These are phyloP conservation scores for Dendryphion nanum DNA, from an alignment of 2,329 filamentous ascomycete genomes.

Conservation along the genomic window DNA sequence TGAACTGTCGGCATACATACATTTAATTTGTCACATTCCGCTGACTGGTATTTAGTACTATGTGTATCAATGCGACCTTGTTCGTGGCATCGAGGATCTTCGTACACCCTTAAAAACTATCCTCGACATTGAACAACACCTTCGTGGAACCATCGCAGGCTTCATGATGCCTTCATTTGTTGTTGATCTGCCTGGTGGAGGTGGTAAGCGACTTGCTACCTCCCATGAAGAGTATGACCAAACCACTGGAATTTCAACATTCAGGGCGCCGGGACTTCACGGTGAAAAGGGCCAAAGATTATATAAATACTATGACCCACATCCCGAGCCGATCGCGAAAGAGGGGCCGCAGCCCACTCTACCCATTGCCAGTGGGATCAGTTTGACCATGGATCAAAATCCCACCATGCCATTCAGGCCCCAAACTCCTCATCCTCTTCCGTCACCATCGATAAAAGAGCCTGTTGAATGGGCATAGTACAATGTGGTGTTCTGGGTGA, in stretches of 20 bases:
- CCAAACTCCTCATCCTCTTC: too few species aligned
- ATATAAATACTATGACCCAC: constrained; percentile 61
- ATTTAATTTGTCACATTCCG: neutral
- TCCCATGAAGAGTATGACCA: constrained; percentile 56
- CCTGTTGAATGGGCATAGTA: too few species aligned
- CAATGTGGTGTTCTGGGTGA: too few species aligned
- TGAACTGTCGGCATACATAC: too few species aligned
- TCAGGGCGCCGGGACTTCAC: constrained; percentile 55
- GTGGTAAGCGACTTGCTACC: constrained; percentile 60
- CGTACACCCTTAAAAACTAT: constrained; percentile 61
- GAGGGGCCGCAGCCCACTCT: too few species aligned
- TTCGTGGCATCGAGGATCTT: constrained; percentile 59
- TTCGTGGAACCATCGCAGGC: constrained; percentile 61
- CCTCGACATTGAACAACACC: constrained; percentile 56
- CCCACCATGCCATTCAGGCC: too few species aligned
- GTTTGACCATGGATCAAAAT: too few species aligned
- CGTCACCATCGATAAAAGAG: too few species aligned
- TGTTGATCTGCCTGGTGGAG: constrained; percentile 62
- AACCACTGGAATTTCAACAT: constrained; percentile 54
- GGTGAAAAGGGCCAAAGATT: constrained; percentile 37
- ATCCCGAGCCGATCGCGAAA: too few species aligned
- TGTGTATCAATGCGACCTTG: constrained; percentile 66
- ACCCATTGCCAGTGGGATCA: too few species aligned
- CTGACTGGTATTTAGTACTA: constrained; percentile 55
- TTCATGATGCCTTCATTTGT: constrained; percentile 64